These are phyloP conservation scores for Xylaria castorea DNA, from an alignment of 495 filamentous ascomycete genomes.

Conservation along the genomic window DNA sequence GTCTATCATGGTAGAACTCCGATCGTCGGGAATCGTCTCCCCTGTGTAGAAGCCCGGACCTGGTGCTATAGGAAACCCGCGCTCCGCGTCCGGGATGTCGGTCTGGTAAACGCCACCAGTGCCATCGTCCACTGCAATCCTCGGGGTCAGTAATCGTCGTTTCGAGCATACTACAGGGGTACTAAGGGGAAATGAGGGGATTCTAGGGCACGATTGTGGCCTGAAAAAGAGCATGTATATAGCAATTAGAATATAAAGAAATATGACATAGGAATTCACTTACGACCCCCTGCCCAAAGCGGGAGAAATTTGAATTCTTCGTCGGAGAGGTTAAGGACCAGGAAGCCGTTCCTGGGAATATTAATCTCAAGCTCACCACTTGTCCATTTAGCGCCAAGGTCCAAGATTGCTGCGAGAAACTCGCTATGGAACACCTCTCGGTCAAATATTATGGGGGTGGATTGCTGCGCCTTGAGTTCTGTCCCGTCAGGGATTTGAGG, in stretches of 20 bases:
- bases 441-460: neutral
- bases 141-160: neutral
- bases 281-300: conserved; percentile 53
- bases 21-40: conserved; percentile 38
- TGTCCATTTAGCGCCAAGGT: conserved; percentile 14
- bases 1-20: conserved; percentile 28
- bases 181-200: neutral
- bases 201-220: neutral
- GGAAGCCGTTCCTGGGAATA: conserved; percentile 39
- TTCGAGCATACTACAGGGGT: neutral
- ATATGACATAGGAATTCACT: neutral
- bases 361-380: conserved; percentile 30
- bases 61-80: conserved; percentile 49
- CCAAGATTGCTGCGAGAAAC: neutral
- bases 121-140: conserved; percentile 44
- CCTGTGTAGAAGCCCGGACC: conserved; percentile 55
- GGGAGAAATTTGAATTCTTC: conserved; percentile 52
- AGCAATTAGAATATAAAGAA: neutral
- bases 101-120: conserved; percentile 54
- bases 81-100: conserved; percentile 45
- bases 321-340: conserved; percentile 43
- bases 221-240: too few relatives aligned
- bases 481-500: neutral
- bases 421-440: conserved; percentile 21
- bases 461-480: neutral